Percentiles rank a stretch among this genome's conserved stretches.
These are phyloP conservation scores for Ceratobasidium sp. DNA, from an alignment of 1,284 basidiomycete genomes.

Conservation along the genomic window DNA sequence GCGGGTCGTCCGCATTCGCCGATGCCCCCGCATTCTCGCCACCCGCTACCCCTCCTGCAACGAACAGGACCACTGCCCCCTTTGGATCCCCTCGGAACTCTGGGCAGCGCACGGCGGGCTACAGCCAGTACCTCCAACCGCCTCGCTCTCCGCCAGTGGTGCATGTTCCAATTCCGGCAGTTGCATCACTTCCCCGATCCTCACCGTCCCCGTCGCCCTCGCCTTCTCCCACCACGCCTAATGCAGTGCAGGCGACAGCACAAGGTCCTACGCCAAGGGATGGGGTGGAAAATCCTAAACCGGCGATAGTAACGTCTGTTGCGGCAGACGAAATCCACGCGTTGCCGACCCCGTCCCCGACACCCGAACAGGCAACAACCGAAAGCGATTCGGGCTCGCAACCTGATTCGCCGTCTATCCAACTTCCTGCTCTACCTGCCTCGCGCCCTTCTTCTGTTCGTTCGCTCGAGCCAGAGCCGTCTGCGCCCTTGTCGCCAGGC, in stretches of 20 bases:
- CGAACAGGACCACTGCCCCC: constrained; percentile 47
- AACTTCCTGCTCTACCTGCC: constrained; percentile 24
- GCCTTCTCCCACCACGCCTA: constrained; percentile 22
- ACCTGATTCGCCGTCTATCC: constrained; percentile 16
- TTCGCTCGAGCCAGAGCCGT: constrained; percentile 15
- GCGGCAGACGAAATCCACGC: constrained; percentile 10
- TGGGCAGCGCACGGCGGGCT: background rate
- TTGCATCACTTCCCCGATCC: constrained; percentile 21
- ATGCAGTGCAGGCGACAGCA: background rate
- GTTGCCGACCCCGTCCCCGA: constrained; percentile 37
- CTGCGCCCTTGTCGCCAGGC: constrained; percentile 20
- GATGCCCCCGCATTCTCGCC: constrained; percentile 49
- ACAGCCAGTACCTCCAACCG: constrained; percentile 16
- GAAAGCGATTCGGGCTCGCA: constrained; percentile 32
- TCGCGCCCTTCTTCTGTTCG: constrained; percentile 26
- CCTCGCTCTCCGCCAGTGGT: constrained; percentile 42
- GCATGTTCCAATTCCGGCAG: constrained; percentile 20
- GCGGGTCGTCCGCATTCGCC: constrained; percentile 60
- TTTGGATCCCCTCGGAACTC: constrained; percentile 48
- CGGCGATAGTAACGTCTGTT: background rate
- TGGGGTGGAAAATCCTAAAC: background rate
- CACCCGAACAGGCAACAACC: constrained; percentile 31
- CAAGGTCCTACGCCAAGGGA: constrained; percentile 9
- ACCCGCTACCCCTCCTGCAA: constrained; percentile 35
- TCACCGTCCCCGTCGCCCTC: constrained; percentile 23